Conservation (phyloP, 352 stramenopile genomes). For the Globisporangium recalcitrans region DNA sequence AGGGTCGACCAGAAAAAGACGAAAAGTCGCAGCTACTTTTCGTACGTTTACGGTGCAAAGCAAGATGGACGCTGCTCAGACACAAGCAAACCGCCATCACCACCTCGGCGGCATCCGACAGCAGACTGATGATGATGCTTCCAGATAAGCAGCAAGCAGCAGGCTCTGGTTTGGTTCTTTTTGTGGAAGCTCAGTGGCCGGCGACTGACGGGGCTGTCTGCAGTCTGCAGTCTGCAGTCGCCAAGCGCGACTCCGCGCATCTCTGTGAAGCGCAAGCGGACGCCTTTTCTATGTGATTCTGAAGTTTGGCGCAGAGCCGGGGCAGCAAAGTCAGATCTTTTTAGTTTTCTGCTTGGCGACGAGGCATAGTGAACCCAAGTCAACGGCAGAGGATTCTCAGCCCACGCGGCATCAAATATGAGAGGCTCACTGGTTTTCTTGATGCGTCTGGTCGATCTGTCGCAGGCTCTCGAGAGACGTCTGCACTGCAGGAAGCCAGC, state of each 20-base stretch:
- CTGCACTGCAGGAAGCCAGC: not conserved
- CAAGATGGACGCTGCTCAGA: not conserved
- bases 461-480: slow-evolving; percentile 1
- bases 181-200: too few species aligned
- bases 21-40: not conserved
- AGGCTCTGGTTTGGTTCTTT: not conserved
- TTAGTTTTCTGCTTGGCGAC: slow-evolving; percentile 9
- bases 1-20: not conserved
- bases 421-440: not conserved
- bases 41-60: not conserved
- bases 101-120: not conserved
- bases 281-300: slow-evolving; percentile 9
- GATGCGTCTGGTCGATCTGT: not conserved
- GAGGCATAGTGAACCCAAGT: not conserved
- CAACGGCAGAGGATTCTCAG: not conserved
- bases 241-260: not conserved
- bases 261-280: slow-evolving; percentile 1
- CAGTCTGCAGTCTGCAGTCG: not conserved
- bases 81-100: too few species aligned
- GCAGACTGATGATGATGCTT: too few species aligned
- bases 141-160: not conserved
- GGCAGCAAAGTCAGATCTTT: not conserved
- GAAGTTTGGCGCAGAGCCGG: slow-evolving; percentile 5
- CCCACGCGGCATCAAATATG: not conserved
- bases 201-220: too few species aligned